These are phyloP conservation scores for Barnettozyma salicaria DNA, from an alignment of 805 yeast genomes.

Conservation along the genomic window DNA sequence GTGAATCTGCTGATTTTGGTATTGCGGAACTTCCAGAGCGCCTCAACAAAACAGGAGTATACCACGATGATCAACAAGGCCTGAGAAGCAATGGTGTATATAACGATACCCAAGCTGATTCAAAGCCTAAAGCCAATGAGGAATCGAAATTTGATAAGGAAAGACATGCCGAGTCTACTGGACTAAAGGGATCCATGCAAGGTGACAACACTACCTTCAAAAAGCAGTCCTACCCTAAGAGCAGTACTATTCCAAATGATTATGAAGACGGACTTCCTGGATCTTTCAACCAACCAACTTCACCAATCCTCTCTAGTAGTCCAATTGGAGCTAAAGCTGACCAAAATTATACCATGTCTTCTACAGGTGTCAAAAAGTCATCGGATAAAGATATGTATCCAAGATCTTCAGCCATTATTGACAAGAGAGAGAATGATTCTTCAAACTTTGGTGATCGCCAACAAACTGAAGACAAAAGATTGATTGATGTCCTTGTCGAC, in stretches of 20 bases:
- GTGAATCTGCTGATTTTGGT: slow-evolving; percentile 5
- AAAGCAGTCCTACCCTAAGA: too few relatives aligned
- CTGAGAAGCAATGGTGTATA: too few relatives aligned
- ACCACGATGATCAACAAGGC: too few relatives aligned
- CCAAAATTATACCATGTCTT: not conserved
- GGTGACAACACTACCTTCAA: not conserved
- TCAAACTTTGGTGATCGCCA: slow-evolving; percentile 3
- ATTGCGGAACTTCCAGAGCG: too few relatives aligned
- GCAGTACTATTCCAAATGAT: too few relatives aligned
- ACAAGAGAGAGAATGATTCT: not conserved
- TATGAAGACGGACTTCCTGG: slow-evolving; percentile 2
- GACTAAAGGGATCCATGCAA: too few relatives aligned
- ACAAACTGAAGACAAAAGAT: slow-evolving; percentile 1
- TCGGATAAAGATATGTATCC: not conserved
- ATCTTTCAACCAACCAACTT: not conserved
- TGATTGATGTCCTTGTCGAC: not conserved
- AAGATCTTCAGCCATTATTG: not conserved
- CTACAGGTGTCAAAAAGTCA: not conserved
- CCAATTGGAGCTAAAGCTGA: not conserved
- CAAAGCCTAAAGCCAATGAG: too few relatives aligned
- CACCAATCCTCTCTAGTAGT: not conserved
- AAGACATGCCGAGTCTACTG: too few relatives aligned
- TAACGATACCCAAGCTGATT: too few relatives aligned
- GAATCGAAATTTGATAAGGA: too few relatives aligned
- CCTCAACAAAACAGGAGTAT: too few relatives aligned